Percentiles rank a stretch among this genome's conserved stretches.
Conservation (phyloP, 345 rosid species). For the Nephelium lappaceum region DNA sequence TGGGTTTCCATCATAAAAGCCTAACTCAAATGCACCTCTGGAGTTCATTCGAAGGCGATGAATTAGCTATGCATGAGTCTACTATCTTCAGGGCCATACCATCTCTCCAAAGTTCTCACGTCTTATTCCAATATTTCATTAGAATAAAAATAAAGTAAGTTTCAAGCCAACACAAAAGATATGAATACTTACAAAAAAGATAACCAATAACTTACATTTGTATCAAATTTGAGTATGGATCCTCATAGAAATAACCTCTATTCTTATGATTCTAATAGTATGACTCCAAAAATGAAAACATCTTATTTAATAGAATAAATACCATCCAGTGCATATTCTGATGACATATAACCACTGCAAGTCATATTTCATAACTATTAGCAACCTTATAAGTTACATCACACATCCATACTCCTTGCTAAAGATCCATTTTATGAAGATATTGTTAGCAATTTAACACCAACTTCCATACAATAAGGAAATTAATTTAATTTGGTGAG, state of each 20-base stretch:
- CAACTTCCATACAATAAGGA: no score
- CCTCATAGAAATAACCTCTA: background rate
- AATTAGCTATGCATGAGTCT: background rate
- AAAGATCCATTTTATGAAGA: no score
- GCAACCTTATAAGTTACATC: background rate
- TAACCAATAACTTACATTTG: background rate
- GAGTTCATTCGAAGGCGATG: background rate
- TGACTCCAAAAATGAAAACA: background rate
- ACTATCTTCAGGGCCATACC: slow-evolving; percentile 18
- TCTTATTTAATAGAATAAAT: background rate
- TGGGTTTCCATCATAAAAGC: no score
- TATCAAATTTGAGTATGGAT: background rate
- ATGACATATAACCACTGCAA: background rate
- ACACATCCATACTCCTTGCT: no score
- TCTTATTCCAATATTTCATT: background rate
- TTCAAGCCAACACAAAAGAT: background rate
- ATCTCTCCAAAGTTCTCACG: slow-evolving; percentile 22
- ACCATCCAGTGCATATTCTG: background rate
- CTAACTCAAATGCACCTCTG: slow-evolving; percentile 15
- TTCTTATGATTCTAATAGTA: background rate
- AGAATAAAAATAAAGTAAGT: background rate
- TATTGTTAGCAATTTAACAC: background rate
- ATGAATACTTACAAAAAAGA: background rate
- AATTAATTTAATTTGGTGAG: no score
- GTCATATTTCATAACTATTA: background rate